These are phyloP conservation scores for Dioscorea zingiberensis DNA, from an alignment of 106 monocot species.

Conservation along the genomic window DNA sequence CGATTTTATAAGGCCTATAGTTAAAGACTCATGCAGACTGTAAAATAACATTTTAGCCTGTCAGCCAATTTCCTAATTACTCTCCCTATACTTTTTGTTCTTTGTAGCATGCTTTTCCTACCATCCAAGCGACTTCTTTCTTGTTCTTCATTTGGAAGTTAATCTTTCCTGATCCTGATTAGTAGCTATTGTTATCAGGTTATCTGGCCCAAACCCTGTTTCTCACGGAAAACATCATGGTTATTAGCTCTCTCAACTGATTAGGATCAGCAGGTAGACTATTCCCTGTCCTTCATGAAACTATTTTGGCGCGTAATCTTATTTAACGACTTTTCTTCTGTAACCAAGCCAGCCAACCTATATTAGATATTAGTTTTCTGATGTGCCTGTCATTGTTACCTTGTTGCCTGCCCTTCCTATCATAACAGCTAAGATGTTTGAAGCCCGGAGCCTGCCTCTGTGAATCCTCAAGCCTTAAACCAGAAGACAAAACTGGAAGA, in stretches of 20 bases:
- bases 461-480: slow-evolving; percentile 60
- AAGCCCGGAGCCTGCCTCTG: slow-evolving; percentile 74
- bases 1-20: too few species aligned
- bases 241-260: slow-evolving; percentile 49
- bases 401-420: slow-evolving; percentile 63
- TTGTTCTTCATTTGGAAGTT: slow-evolving; percentile 2
- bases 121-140: too few species aligned
- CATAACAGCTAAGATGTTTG: slow-evolving; percentile 62
- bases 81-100: too few species aligned
- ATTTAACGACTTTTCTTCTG: slow-evolving; percentile 10
- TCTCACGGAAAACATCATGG: slow-evolving; percentile 84
- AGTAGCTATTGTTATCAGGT: slow-evolving; percentile 63
- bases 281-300: slow-evolving; percentile 15
- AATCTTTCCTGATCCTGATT: slow-evolving; percentile 26
- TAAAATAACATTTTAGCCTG: too few species aligned
- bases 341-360: slow-evolving; percentile 38
- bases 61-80: too few species aligned
- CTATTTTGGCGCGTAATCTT: slow-evolving; percentile 12
- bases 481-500: slow-evolving; percentile 37
- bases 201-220: slow-evolving; percentile 65
- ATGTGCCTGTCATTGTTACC: slow-evolving; percentile 36
- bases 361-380: slow-evolving; percentile 25
- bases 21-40: too few species aligned
- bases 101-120: too few species aligned
- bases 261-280: slow-evolving; percentile 71